Conservation (phyloP, 2,329 filamentous ascomycete genomes). For the Metarhizium anisopliae region DNA sequence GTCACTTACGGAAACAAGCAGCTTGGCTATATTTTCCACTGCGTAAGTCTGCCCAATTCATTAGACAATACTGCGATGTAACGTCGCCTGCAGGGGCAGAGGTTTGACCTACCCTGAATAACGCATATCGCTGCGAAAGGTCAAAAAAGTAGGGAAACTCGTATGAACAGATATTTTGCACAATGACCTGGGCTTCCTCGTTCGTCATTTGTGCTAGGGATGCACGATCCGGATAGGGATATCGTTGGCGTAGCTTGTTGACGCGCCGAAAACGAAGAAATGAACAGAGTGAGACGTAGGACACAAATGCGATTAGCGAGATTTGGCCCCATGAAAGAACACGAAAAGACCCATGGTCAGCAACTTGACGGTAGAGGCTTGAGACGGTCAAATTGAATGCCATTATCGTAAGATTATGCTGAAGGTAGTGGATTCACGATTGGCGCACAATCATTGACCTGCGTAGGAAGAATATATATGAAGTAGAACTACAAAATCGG, state of each 20-base stretch:
- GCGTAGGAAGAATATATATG: no score
- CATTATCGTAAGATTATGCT: background rate
- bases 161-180: conserved; percentile 21
- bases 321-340: background rate
- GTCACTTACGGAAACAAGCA: conserved; percentile 27
- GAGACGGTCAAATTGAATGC: background rate
- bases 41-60: conserved; percentile 26
- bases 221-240: conserved; percentile 23
- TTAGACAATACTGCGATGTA: no score
- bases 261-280: conserved; percentile 26
- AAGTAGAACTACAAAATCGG: no score
- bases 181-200: conserved; percentile 34
- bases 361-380: background rate
- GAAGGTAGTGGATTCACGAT: background rate
- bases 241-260: conserved; percentile 17
- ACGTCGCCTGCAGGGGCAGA: background rate
- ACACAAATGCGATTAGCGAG: conserved; percentile 12
- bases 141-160: conserved; percentile 31
- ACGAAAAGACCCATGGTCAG: background rate
- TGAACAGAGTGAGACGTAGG: conserved; percentile 26
- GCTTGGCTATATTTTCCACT: conserved; percentile 25
- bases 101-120: conserved; percentile 26
- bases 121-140: conserved; percentile 26
- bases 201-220: conserved; percentile 32
- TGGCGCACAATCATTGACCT: no score